Conservation (phyloP, 2,329 filamentous ascomycete species). For the Plenodomus tracheiphilus region DNA sequence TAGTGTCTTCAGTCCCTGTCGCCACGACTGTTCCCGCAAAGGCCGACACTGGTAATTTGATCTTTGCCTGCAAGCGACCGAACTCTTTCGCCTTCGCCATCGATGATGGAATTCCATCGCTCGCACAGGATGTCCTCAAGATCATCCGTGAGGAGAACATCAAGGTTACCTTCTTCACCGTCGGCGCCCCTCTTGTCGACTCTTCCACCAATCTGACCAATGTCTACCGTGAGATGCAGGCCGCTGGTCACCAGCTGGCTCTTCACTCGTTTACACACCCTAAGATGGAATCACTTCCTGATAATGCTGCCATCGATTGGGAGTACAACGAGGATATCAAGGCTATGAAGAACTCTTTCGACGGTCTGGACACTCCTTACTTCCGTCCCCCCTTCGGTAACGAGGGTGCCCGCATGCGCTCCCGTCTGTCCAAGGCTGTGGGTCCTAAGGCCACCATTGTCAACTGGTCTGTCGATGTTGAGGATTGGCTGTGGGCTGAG, state of each 20-base stretch:
- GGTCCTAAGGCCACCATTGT: conserved; percentile 60
- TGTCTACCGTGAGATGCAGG: conserved; percentile 66
- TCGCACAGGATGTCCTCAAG: conserved; percentile 63
- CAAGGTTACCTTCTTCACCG: conserved; percentile 72
- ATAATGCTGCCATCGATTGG: conserved; percentile 61
- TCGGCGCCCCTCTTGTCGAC: conserved; percentile 65
- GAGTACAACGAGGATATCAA: conserved; percentile 62
- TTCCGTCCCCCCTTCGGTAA: conserved; percentile 72
- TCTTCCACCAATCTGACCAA: conserved; percentile 62
- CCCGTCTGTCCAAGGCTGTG: conserved; percentile 58
- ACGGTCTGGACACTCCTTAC: conserved; percentile 51
- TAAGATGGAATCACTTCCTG: conserved; percentile 63
- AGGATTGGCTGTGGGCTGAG: conserved; percentile 71
- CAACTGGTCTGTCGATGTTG: conserved; percentile 71
- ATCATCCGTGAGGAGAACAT: conserved; percentile 65
- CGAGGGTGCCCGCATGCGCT: conserved; percentile 67
- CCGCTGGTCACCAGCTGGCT: conserved; percentile 68
- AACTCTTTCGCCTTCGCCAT: conserved; percentile 75
- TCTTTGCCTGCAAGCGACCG: conserved; percentile 67
- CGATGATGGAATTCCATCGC: conserved; percentile 66
- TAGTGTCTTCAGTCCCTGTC: conserved; percentile 59
- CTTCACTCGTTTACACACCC: conserved; percentile 71
- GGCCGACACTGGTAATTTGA: conserved; percentile 62
- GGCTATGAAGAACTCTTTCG: conserved; percentile 48
- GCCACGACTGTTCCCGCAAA: conserved; percentile 61